Evolutionary conservation across 495 filamentous ascomycete species (phyloP).

Genomic region (Aspergillus homomorphus): DNA sequence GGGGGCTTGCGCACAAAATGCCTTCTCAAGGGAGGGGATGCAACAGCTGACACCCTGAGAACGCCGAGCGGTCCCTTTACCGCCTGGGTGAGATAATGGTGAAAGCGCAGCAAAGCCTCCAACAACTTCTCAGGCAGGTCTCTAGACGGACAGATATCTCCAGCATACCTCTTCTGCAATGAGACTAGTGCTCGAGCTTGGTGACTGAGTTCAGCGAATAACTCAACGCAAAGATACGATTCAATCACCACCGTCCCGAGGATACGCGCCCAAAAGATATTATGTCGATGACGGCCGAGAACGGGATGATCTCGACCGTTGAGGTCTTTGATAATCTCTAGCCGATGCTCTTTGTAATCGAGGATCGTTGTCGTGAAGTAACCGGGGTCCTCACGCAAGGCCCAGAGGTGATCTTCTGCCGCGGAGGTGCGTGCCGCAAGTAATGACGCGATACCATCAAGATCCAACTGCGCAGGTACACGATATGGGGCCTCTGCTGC

Average conservation of each 20-base stretch:
- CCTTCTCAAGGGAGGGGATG: slow-evolving; percentile 37
- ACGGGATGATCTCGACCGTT: slow-evolving; percentile 28
- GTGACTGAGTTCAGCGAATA: slow-evolving; percentile 23
- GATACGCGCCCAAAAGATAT: slow-evolving; percentile 33
- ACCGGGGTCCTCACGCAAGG: slow-evolving; percentile 52
- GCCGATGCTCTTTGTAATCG: slow-evolving; percentile 40
- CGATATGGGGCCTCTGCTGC: slow-evolving; percentile 48
- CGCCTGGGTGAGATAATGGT: slow-evolving; percentile 27
- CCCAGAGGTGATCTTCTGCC: slow-evolving; percentile 50
- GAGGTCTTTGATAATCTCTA: slow-evolving; percentile 32
- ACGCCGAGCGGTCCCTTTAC: slow-evolving; percentile 20
- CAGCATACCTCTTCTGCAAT: slow-evolving; percentile 29
- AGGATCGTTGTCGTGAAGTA: slow-evolving; percentile 42
- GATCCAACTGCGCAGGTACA: slow-evolving; percentile 36
- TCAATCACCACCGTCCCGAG: slow-evolving; percentile 24
- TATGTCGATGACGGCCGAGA: slow-evolving; percentile 13
- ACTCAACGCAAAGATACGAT: slow-evolving; percentile 18
- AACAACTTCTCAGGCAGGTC: slow-evolving; percentile 36
- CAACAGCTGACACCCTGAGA: slow-evolving; percentile 20
- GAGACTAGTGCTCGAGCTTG: slow-evolving; percentile 25
- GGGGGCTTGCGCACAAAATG: slow-evolving; percentile 25
- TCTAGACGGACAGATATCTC: slow-evolving; percentile 23
- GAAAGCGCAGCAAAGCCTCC: slow-evolving; percentile 32
- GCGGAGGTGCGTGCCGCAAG: slow-evolving; percentile 33
- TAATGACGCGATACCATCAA: slow-evolving; percentile 37